Evolutionary conservation across 495 filamentous ascomycete genomes (phyloP).

Genomic region (Penicillium chermesinum): DNA sequence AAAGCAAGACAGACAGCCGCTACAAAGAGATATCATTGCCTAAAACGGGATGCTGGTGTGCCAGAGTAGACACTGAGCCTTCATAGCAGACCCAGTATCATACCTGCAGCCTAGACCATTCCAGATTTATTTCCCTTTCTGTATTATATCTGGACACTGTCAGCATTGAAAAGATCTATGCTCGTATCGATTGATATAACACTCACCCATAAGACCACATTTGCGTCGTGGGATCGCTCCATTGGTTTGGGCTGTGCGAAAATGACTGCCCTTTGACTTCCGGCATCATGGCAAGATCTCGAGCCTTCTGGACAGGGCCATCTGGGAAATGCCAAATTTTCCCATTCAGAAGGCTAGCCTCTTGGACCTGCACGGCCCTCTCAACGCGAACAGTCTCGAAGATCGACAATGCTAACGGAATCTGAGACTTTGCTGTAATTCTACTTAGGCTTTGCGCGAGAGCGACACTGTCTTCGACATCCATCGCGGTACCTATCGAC

Average conservation of each 20-base stretch:
- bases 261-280: conserved; percentile 19
- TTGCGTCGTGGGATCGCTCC: conserved; percentile 43
- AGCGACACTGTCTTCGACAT: conserved; percentile 37
- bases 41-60: no score
- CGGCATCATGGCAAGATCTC: conserved; percentile 37
- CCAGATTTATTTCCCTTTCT: conserved; percentile 29
- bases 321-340: conserved; percentile 43
- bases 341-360: conserved; percentile 31
- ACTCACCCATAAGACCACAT: conserved; percentile 36
- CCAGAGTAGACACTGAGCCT: no score
- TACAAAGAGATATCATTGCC: no score
- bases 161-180: no score
- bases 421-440: conserved; percentile 8
- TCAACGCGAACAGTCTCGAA: conserved; percentile 28
- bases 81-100: no score
- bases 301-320: conserved; percentile 35
- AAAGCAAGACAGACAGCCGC: no score
- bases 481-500: conserved; percentile 38
- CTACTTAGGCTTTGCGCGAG: conserved; percentile 23
- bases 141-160: conserved; percentile 32
- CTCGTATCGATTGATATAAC: not conserved
- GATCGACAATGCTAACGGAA: conserved; percentile 9
- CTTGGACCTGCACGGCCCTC: conserved; percentile 28
- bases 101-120: conserved; percentile 9
- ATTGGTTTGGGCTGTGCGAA: conserved; percentile 40